Evolutionary conservation across 2,329 filamentous ascomycete species (phyloP), one percentile per base, ranked within the genome.

Genomic region (Periconia digitata): DNA sequence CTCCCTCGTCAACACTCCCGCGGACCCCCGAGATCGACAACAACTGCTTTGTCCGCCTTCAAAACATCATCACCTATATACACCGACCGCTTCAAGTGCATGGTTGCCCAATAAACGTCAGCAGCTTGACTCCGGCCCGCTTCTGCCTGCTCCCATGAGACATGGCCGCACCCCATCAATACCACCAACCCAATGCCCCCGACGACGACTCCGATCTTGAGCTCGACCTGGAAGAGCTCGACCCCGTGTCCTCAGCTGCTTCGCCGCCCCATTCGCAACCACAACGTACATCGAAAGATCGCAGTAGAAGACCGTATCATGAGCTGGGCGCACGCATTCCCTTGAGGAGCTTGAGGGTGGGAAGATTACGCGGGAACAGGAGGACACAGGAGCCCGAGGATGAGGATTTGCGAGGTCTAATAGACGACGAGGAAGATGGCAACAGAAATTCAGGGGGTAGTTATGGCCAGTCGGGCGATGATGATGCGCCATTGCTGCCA

Each of bases 191-290:
- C 64, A 80, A 85, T 69, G 80, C 82, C 64, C 85, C 85, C 72
- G 84, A 87, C 72, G 66, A 71, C 49, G 88, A 92, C 69, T 89
- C 86, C 42, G 87, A 92, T 68, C 82, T 86, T 59, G 86, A 89
- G 54, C 78, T 94, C 63, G 87, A 92, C 62, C 80, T 90, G 59
- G 81, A 90, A 64, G 89, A 92, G 76, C 84, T 94, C 58, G 88
- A 92, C 66, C 87, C 89, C 46, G 66, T 66, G 49, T 53, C 60
- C 38, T 53, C 64, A n/a, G 60, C 61, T 32, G 53, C 61, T 10
- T 52, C 58, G 32, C 36, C 60, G 8, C 46, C 56, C n/a, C 29
- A 53, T 23, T 58, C 65, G 8, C 64, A 64, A 38, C 59, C 64
- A 6, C 62, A 50, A 35, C 62, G 57, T 12, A 55, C 46, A 40